Percentiles rank a stretch among this genome's conserved stretches.
Evolutionary conservation across 208 protist species (phyloP).

Genomic region (Leishmania braziliensis): DNA sequence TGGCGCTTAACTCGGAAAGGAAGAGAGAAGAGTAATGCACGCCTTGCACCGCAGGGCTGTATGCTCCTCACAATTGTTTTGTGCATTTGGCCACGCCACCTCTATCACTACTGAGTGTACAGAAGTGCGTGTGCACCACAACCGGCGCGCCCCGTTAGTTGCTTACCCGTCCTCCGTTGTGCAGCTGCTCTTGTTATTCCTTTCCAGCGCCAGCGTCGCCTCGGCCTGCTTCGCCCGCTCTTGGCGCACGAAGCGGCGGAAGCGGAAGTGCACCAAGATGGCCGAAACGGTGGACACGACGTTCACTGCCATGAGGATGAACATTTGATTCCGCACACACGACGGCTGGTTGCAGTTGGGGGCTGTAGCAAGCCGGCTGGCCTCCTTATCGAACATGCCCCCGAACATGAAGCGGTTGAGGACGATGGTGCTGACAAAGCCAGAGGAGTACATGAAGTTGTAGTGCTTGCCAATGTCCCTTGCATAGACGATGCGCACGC

Average conservation of each 20-base stretch:
- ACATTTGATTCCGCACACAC: slow-evolving; percentile 70
- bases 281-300: slow-evolving; percentile 36
- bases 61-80: neutral
- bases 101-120: neutral
- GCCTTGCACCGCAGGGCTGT: neutral
- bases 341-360: slow-evolving; percentile 49
- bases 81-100: neutral
- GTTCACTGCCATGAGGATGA: slow-evolving; percentile 78
- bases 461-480: slow-evolving; percentile 84
- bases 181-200: neutral
- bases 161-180: neutral
- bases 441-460: slow-evolving; percentile 78
- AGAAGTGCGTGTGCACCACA: neutral
- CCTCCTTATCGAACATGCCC: slow-evolving; percentile 70
- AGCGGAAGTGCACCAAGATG: slow-evolving; percentile 55
- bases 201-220: slow-evolving; percentile 2
- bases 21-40: too few relatives aligned
- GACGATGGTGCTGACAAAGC: slow-evolving; percentile 66
- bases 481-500: slow-evolving; percentile 70
- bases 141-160: neutral
- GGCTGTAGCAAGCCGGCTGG: slow-evolving; percentile 19
- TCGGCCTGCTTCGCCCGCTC: slow-evolving; percentile 32
- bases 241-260: slow-evolving; percentile 45
- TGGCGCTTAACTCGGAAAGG: neutral
- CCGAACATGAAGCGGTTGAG: slow-evolving; percentile 86